Percentiles rank a stretch among this genome's conserved stretches.
Evolutionary conservation across 192 early-diverging fungal genomes (phyloP).

Genomic region (Backusella westeae): DNA sequence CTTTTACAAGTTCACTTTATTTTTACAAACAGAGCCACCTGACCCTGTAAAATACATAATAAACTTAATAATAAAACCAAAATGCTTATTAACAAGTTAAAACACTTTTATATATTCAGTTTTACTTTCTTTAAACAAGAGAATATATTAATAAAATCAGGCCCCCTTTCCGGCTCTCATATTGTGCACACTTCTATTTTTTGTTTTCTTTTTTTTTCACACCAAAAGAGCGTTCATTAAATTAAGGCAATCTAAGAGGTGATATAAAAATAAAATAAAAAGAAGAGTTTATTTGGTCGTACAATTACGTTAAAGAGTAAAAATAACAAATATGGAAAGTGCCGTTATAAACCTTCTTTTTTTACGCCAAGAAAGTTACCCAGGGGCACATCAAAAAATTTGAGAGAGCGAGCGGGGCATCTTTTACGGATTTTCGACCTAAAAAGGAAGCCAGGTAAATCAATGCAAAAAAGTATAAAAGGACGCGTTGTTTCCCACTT

Average conservation of each 20-base stretch:
- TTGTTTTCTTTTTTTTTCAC: constrained; percentile 2
- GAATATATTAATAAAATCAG: neutral
- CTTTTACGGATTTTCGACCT: neutral
- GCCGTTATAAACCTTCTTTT: constrained; percentile 3
- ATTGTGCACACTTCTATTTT: neutral
- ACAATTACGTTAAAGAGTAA: neutral
- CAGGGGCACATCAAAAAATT: constrained; percentile 1
- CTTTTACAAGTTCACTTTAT: neutral
- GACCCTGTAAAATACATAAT: neutral
- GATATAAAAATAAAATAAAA: neutral
- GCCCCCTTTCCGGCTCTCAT: neutral
- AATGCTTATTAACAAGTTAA: neutral
- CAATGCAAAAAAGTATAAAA: constrained; percentile 9
- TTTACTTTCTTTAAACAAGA: neutral
- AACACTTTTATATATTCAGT: neutral
- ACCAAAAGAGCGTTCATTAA: constrained; percentile 4
- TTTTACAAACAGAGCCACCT: neutral
- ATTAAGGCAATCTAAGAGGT: neutral
- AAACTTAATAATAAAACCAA: neutral
- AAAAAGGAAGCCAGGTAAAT: neutral
- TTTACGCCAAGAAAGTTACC: neutral
- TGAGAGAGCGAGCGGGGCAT: neutral
- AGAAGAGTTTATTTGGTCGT: neutral
- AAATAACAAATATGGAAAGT: constrained; percentile 1
- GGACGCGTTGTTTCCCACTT: neutral